Percentiles rank a stretch among this genome's conserved stretches.
phyloP scores from a whole-genome alignment of 305 asterid species.

The Fraxinus baroniana region DNA sequence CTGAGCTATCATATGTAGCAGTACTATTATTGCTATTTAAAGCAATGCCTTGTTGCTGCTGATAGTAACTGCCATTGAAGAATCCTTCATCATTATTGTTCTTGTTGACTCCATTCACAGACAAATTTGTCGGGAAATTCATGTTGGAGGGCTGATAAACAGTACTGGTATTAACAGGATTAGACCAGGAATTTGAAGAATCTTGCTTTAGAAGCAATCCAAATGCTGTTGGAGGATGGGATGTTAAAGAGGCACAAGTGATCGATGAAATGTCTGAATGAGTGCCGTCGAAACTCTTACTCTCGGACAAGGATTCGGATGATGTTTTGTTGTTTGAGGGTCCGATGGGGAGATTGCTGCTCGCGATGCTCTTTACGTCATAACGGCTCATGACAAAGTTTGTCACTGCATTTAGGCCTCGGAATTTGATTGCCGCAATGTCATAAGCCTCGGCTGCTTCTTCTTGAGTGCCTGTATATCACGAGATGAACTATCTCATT shows the following conservation, averaged over 20 bases:
- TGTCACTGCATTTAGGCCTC: constrained; percentile 75
- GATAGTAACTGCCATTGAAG: constrained; percentile 25
- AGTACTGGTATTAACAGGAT: background rate
- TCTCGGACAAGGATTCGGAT: constrained; percentile 38
- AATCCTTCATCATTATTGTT: constrained; percentile 18
- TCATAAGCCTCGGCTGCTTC: constrained; percentile 93
- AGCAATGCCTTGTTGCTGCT: constrained; percentile 25
- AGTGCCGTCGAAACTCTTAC: constrained; percentile 22
- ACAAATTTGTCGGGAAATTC: constrained; percentile 26
- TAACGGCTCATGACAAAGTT: constrained; percentile 81
- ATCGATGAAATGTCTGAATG: constrained; percentile 31
- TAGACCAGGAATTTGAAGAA: constrained; percentile 50
- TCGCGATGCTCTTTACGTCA: constrained; percentile 67
- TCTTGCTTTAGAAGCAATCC: constrained; percentile 50
- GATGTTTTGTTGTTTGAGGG: constrained; percentile 43
- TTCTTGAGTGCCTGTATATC: constrained; percentile 64
- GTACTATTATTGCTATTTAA: constrained; percentile 24
- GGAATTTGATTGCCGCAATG: constrained; percentile 80
- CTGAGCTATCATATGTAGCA: constrained; percentile 25
- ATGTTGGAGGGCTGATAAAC: constrained; percentile 23
- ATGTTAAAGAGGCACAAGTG: constrained; percentile 11
- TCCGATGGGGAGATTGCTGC: constrained; percentile 62
- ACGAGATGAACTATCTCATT: background rate
- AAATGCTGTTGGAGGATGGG: constrained; percentile 26
- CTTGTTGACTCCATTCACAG: constrained; percentile 2